These are phyloP conservation scores for Rhododendron kiyosumense DNA, from an alignment of 148 eudicot species.

Conservation along the genomic window DNA sequence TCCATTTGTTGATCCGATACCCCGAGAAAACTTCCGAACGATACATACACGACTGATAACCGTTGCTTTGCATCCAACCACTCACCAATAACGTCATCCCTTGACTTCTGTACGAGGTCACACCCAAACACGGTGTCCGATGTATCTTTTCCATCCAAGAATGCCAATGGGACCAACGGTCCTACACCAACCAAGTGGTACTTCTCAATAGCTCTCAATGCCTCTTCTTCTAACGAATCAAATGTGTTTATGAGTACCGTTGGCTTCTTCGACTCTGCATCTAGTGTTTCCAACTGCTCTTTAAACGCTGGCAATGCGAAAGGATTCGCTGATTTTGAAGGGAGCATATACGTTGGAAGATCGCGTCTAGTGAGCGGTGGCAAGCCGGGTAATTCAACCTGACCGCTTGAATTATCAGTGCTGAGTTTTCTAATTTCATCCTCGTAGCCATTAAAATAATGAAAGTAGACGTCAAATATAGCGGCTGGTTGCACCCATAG, in stretches of 20 bases:
- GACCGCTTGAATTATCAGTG: neutral
- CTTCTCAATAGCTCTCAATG: conserved; percentile 27
- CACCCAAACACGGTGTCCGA: conserved; percentile 16
- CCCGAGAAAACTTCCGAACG: conserved; percentile 44
- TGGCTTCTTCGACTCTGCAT: conserved; percentile 25
- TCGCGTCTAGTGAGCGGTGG: conserved; percentile 24
- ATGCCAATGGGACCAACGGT: conserved; percentile 31
- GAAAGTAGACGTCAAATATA: conserved; percentile 29
- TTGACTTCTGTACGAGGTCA: conserved; percentile 17
- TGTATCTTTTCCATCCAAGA: conserved; percentile 26
- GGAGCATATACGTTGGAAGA: conserved; percentile 28
- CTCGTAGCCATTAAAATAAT: conserved; percentile 19
- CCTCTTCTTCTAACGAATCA: conserved; percentile 37
- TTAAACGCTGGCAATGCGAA: conserved; percentile 26
- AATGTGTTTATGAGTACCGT: conserved; percentile 48
- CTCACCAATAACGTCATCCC: conserved; percentile 12
- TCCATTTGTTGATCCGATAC: conserved; percentile 21
- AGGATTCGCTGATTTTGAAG: neutral
- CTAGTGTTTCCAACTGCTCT: conserved; percentile 31
- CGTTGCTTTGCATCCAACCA: conserved; percentile 42
- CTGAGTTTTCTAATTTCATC: neutral
- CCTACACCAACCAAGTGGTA: conserved; percentile 26
- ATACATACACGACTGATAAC: conserved; percentile 44
- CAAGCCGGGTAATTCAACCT: conserved; percentile 25
- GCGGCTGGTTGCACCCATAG: conserved; percentile 32